Base-by-base conservation (phyloP, 352 stramenopile species). In the Thalassiosira livingstoniorum region DNA sequence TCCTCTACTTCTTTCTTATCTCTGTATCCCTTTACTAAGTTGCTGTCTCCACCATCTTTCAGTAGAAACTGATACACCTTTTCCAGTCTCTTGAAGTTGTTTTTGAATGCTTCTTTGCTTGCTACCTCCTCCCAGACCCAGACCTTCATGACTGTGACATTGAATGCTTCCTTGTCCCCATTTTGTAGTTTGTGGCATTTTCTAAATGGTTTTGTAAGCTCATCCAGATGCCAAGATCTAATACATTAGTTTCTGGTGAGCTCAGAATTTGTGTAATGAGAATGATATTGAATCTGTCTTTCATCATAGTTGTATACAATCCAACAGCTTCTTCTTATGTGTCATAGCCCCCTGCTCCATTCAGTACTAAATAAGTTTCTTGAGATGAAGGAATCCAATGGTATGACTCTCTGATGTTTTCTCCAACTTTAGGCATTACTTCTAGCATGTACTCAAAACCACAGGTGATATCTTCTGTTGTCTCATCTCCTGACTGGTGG, bases 51-150 rank as follows among this genome's bases (percentile, higher is more conserved):
- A 18, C 42, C 42, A 18, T 51, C 42, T 18, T 51, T 18, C 10
- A 51, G 42, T 10, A 51, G 10, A 18, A 18, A 18, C 10, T 51
- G 10, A 67, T 51, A 67, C 0, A 83, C 86, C 64, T 69, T 84
- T 65, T 63, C 78, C 15, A 69, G n/a, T 7, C 55, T 85, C n/a
- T 66, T 77, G 37, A 65, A 82, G 54, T 47, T 58, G 5, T 68
- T 77, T 53, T 21, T 78, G 4, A 31, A 78, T 53, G 57, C 58
- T 47, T 23, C 39, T 18, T 51, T 51, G 42, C 42, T 51, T 51
- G 42, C 42, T 51, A 51, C 42, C 10, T 51, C 42, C 42, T 10
- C 42, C 42, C 42, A 51, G 18, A 51, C 42, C 42, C 42, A 51
- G 18, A 51, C 42, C 42, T 51, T 18, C 42, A 51, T 51, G 10